phyloP scores from a whole-genome alignment of 75 land plant genomes.

The Pinus tabuliformis region DNA sequence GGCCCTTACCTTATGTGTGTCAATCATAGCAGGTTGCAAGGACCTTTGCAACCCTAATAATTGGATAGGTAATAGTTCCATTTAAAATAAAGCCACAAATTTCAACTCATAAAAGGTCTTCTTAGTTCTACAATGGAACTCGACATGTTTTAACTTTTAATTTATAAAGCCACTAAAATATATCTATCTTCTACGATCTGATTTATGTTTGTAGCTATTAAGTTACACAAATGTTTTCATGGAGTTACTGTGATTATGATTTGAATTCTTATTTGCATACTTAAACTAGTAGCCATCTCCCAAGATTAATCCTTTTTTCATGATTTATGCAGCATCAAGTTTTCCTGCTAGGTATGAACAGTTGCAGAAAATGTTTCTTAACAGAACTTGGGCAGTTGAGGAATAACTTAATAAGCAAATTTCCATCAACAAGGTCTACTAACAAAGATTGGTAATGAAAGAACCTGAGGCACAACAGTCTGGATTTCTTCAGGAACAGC shows the following conservation, averaged over 20 bases:
- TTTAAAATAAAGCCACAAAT: neutral
- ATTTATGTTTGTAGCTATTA: neutral
- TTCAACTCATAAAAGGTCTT: neutral
- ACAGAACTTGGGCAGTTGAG: neutral
- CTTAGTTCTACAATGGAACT: neutral
- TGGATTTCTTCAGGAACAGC: constrained; percentile 92
- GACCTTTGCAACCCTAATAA: too few relatives aligned
- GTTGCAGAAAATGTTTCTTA: neutral
- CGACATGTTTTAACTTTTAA: neutral
- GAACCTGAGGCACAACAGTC: constrained; percentile 87
- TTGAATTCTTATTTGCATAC: neutral
- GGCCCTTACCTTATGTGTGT: too few relatives aligned
- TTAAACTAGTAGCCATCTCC: neutral
- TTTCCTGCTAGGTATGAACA: too few relatives aligned
- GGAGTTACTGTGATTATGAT: neutral
- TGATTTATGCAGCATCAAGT: too few relatives aligned
- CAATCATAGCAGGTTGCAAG: too few relatives aligned
- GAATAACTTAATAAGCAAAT: neutral
- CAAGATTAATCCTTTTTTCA: neutral
- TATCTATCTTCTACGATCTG: neutral
- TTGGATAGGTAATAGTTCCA: neutral
- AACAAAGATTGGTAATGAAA: neutral
- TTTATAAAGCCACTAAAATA: neutral
- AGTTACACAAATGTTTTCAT: neutral
- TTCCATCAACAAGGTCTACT: neutral